Evolutionary conservation across 2,329 filamentous ascomycete species (phyloP), one percentile per base, ranked within the genome.

Genomic region (Aspergillus ochraceoroseus): DNA sequence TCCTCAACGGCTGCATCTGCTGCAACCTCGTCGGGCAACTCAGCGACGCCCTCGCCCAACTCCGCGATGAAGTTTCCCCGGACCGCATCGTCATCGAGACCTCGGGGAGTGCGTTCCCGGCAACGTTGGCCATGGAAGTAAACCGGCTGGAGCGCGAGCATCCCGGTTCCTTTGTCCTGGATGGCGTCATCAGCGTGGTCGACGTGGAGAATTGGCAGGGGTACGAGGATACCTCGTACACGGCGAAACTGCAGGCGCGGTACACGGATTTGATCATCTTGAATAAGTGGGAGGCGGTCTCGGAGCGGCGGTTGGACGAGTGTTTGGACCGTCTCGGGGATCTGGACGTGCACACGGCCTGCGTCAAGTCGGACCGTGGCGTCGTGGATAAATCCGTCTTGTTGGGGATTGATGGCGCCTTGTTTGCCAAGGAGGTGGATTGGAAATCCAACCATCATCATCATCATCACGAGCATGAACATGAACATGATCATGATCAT

Each of bases 1-100:
- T 98, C 1, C 82, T 98, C 38, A 94, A 95, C 63, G 92, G 90
- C 52, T 96, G 92, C 70, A 96, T 98, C 66, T 98, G 92, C 77
- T 98, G 92, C 72, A 96, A 96, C 63, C 83, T 96, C 17, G 90
- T 98, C 46, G 92, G 92, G 11, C 87, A 94, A 64, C 79, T 98
- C 5, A 79, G 80, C 44, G 80, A 84, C 32, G 89, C 90, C 1
- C 80, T 98, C 12, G 69, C 76, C 29, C 82, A 92, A 58, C 80
- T 98, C 27, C 76, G 77, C 35, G 64, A 70, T 17, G 68, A 75
- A 25, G 68, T 75, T 4, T 48, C 52, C 0, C 90, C 88, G 0
- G 85, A 95, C 61, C 79, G 92, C 40, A 92, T 98, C 64, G 80
- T 98, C 37, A 82, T 98, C 62, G 92, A 98, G 73, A 98, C 92